Conservation (phyloP, 257 asterid genomes). For the Solanum pimpinellifolium region DNA sequence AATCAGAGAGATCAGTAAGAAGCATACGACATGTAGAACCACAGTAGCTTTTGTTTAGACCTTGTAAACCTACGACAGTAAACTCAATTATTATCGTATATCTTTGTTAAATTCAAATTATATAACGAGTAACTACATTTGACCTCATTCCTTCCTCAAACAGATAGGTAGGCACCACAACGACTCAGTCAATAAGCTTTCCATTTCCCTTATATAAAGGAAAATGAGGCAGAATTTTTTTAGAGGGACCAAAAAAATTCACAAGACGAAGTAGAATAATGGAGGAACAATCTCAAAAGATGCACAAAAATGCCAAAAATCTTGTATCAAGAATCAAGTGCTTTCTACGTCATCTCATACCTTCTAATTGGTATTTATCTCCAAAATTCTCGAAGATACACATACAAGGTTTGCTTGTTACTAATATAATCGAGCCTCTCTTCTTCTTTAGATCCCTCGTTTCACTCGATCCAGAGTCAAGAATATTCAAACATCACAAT, state of each 20-base stretch:
- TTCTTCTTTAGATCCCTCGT: neutral
- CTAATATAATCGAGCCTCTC: neutral
- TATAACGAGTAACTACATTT: neutral
- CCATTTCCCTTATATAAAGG: neutral
- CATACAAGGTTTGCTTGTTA: neutral
- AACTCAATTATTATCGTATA: neutral
- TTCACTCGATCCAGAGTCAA: neutral
- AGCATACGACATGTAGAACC: neutral
- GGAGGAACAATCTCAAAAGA: neutral
- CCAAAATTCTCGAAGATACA: neutral
- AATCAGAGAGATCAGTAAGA: neutral
- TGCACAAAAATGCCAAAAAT: neutral
- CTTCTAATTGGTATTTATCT: neutral
- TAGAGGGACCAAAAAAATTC: neutral
- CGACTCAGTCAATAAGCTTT: neutral
- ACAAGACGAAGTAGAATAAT: neutral
- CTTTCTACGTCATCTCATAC: neutral
- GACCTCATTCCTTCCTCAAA: neutral
- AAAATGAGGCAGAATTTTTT: neutral
- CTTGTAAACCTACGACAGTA: neutral
- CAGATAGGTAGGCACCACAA: neutral
- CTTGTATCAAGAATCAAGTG: no score
- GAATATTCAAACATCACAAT: neutral
- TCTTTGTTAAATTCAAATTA: neutral
- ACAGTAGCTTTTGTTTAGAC: neutral